Evolutionary conservation across 2,329 filamentous ascomycete genomes (phyloP), one percentile per base, ranked within the genome.

Genomic region (Alternaria solani): DNA sequence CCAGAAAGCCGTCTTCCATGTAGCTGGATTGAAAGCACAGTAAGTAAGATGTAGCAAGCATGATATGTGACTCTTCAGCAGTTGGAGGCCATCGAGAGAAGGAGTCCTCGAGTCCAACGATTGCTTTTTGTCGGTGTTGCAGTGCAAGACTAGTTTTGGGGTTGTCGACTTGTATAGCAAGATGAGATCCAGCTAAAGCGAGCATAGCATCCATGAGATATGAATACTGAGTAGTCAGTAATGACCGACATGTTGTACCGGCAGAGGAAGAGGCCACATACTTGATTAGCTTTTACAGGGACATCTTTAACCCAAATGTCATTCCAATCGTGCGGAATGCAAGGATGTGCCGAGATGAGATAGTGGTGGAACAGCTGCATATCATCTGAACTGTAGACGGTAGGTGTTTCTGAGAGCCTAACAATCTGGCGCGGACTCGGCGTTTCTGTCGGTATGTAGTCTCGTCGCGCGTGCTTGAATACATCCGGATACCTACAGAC

Each of bases 291-390:
- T 48, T 59, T 55, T 5, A 44, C 25, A 3, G 68, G 66, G 8
- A 71, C 52, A 18, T 70, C 66, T 48, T 20, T 61, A n/a, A 59
- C 42, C 67, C 68, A 70, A 7, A 70, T 47, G 3, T 47, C 46
- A 12, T 66, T 43, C 48, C 55, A 54, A 18, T 66, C 62, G 23
- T 55, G 39, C 12, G 69, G 66, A 23, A 71, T 61, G 42, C 55
- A 59, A 12, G 69, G 4, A 75, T 77, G 60, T 2, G 83, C 83
- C 7, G 79, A 72, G 5, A 82, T 73, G 8, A 86, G 63, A 63
- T 85, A 86, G 63, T 86, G 84, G 52, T 85, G 82, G 64, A 86
- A 86, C 70, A 85, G 84, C 20, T 82, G 78, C 70, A 86, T 78
- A 57, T 86, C 83, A 34, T 81, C 72, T 16, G 78, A 66, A 34